Conservation (phyloP, 176 grass and related monocot genomes). For the Carex parvula region DNA sequence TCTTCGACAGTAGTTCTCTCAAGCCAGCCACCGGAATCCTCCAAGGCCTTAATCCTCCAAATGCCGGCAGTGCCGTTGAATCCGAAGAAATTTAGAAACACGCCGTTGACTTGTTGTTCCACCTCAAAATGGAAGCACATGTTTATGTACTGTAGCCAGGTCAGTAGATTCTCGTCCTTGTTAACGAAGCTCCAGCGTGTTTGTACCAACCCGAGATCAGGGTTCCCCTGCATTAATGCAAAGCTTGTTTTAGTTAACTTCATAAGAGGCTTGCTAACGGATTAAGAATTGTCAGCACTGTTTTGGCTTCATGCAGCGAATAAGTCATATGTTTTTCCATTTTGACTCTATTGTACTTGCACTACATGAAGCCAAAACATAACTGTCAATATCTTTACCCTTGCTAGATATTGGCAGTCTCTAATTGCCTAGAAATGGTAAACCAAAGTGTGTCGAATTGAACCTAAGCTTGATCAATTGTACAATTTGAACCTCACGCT, state of each 20-base stretch:
- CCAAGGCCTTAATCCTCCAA: constrained; percentile 89
- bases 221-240: constrained; percentile 53
- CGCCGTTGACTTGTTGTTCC: constrained; percentile 89
- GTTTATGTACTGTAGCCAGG: constrained; percentile 80
- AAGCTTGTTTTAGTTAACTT: neutral
- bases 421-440: neutral
- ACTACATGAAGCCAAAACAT: too few relatives aligned
- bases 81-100: constrained; percentile 85
- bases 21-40: constrained; percentile 85
- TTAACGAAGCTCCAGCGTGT: constrained; percentile 87
- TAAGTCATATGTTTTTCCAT: too few relatives aligned
- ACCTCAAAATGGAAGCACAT: constrained; percentile 96
- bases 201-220: constrained; percentile 76
- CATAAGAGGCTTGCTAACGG: neutral
- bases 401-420: neutral
- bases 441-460: too few relatives aligned
- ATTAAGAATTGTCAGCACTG: too few relatives aligned
- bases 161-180: constrained; percentile 86
- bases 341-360: too few relatives aligned
- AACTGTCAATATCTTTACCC: too few relatives aligned
- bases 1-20: constrained; percentile 92
- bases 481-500: neutral
- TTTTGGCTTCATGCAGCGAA: too few relatives aligned
- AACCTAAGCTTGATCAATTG: neutral
- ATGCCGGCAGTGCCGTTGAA: constrained; percentile 85